phyloP scores from a whole-genome alignment of 306 rosid genomes.

The Vachellia collinsii region DNA sequence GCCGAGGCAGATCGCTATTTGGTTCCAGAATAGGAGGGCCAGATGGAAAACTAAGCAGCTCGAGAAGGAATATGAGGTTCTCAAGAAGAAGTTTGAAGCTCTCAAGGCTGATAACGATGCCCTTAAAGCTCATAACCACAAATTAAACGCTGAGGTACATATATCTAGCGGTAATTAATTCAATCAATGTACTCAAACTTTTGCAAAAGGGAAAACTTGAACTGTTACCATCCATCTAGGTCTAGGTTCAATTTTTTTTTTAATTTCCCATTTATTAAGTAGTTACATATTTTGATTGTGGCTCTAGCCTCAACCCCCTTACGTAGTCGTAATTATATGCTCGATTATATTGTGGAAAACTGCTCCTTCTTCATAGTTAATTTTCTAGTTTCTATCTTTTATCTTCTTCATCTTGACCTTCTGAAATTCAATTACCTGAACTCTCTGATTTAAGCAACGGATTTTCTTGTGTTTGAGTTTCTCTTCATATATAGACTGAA shows the following conservation, averaged over 20 bases:
- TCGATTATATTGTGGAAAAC: too few species aligned
- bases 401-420: conserved; percentile 2
- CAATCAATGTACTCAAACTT: neutral
- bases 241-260: neutral
- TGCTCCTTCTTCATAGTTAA: neutral
- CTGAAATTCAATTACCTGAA: neutral
- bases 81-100: conserved; percentile 79
- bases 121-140: conserved; percentile 74
- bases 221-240: neutral
- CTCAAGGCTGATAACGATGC: conserved; percentile 73
- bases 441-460: neutral
- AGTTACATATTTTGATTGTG: neutral
- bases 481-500: neutral
- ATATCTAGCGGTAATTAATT: neutral
- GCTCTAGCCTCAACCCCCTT: neutral
- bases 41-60: conserved; percentile 95
- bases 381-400: neutral
- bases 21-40: conserved; percentile 97
- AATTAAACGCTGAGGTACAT: conserved; percentile 77
- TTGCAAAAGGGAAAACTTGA: neutral
- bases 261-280: neutral
- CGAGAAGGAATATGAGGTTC: conserved; percentile 78
- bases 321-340: neutral
- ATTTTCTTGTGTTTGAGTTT: conserved; percentile 8
- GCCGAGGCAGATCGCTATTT: conserved; percentile 87